Evolutionary conservation across 2,329 filamentous ascomycete species (phyloP).

Genomic region (Blumeriella jaapii): DNA sequence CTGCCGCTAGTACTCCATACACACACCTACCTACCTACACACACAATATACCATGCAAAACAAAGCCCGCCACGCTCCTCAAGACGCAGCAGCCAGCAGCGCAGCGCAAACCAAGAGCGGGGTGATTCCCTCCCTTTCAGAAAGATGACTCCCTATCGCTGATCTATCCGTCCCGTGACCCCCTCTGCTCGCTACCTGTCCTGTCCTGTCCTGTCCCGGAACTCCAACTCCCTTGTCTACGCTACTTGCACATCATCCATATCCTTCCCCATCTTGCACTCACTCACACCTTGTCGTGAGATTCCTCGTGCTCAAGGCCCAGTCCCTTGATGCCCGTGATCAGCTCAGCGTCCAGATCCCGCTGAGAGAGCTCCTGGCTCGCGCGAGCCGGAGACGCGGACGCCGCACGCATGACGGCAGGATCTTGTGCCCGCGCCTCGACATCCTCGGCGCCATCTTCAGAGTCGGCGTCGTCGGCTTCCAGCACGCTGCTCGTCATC

Average conservation of each 20-base stretch:
- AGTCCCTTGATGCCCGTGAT: slow-evolving; percentile 49
- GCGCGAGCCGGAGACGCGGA: slow-evolving; percentile 4
- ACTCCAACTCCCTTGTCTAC: slow-evolving; percentile 1
- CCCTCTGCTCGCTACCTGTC: no score
- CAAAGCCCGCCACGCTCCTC: no score
- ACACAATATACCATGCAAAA: no score
- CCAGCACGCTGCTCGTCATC: slow-evolving; percentile 20
- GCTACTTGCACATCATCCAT: neutral
- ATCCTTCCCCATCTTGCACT: slow-evolving; percentile 6
- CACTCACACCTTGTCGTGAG: slow-evolving; percentile 15
- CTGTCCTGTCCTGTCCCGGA: neutral
- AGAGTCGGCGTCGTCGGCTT: slow-evolving; percentile 27
- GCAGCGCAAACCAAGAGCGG: no score
- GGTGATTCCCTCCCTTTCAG: neutral
- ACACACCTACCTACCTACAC: no score
- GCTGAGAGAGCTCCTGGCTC: slow-evolving; percentile 15
- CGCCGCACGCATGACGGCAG: neutral
- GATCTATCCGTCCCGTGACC: slow-evolving; percentile 5
- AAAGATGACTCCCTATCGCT: neutral
- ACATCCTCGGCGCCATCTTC: slow-evolving; percentile 27
- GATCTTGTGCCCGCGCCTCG: slow-evolving; percentile 14
- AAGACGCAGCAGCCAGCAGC: no score
- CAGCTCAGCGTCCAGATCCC: slow-evolving; percentile 43
- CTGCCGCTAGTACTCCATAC: no score
- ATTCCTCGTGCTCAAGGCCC: slow-evolving; percentile 31